These are phyloP conservation scores for Yamadazyma laniorum DNA, from an alignment of 805 yeast species.

Conservation along the genomic window DNA sequence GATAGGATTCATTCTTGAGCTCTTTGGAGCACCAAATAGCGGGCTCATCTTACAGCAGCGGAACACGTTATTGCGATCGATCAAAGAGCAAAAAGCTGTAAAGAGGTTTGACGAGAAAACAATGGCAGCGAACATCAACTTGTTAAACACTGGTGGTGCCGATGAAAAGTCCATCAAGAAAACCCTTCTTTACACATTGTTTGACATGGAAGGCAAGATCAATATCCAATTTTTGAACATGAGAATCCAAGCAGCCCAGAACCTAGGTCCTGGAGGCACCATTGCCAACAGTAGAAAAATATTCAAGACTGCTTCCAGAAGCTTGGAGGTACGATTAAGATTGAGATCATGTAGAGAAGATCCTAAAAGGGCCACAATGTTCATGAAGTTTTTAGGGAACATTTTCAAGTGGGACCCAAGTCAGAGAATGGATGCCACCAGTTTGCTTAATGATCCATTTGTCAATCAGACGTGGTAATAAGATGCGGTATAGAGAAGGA, in stretches of 20 bases:
- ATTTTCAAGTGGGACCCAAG: constrained; percentile 40
- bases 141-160: constrained; percentile 9
- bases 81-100: constrained; percentile 14
- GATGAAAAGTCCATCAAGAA: constrained; percentile 34
- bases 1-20: constrained; percentile 39
- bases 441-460: constrained; percentile 26
- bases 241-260: constrained; percentile 13
- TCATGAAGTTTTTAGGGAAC: constrained; percentile 26
- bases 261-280: constrained; percentile 1
- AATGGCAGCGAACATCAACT: constrained; percentile 1
- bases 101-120: constrained; percentile 8
- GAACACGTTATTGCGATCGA: constrained; percentile 27
- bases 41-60: constrained; percentile 39
- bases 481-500: no score
- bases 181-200: constrained; percentile 36
- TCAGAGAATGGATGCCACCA: constrained; percentile 25
- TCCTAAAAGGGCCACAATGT: constrained; percentile 12
- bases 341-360: constrained; percentile 15
- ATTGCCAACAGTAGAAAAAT: constrained; percentile 16
- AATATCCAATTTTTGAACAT: constrained; percentile 32
- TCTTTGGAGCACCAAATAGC: constrained; percentile 49
- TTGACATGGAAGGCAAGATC: constrained; percentile 38
- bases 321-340: constrained; percentile 29
- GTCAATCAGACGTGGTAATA: no score
- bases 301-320: constrained; percentile 28